These are phyloP conservation scores for Aschersonia sp. DNA, from an alignment of 2,329 filamentous ascomycete species.

Conservation along the genomic window DNA sequence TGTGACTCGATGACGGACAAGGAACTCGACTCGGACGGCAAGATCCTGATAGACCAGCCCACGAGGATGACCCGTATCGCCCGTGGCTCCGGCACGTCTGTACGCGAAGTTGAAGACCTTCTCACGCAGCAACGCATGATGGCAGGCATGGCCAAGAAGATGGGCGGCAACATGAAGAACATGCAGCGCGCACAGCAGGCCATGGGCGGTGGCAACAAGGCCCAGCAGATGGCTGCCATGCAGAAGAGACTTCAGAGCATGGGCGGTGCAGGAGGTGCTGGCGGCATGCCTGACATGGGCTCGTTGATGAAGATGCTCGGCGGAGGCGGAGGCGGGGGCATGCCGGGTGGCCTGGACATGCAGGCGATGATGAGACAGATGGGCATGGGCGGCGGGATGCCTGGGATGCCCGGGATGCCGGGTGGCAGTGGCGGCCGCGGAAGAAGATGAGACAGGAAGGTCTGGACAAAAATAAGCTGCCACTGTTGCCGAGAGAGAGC, in stretches of 20 bases:
- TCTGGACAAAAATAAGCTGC: too few species aligned
- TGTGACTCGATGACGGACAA: conserved; percentile 97
- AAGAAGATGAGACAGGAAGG: conserved; percentile 8
- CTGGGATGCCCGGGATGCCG: conserved; percentile 12
- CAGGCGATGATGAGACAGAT: conserved; percentile 66
- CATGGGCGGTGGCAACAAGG: conserved; percentile 81
- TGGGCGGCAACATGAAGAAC: conserved; percentile 95
- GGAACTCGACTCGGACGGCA: conserved; percentile 89
- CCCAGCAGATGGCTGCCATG: conserved; percentile 91
- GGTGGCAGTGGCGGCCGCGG: conserved; percentile 16
- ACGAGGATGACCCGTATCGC: conserved; percentile 87
- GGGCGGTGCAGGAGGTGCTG: conserved; percentile 54
- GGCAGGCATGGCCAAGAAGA: conserved; percentile 98
- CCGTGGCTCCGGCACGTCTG: conserved; percentile 75
- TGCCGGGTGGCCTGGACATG: conserved; percentile 63
- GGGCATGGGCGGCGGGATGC: conserved; percentile 40
- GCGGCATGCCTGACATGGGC: conserved; percentile 66
- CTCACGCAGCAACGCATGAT: conserved; percentile 98
- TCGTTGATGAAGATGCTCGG: conserved; percentile 86
- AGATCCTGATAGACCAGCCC: conserved; percentile 84
- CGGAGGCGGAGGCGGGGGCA: conserved; percentile 32
- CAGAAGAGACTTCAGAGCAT: conserved; percentile 89
- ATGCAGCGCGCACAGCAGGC: conserved; percentile 88
- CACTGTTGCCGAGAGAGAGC: too few species aligned
- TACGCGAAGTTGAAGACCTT: conserved; percentile 86